Evolutionary conservation across 768 basidiomycete genomes (phyloP).

Genomic region (Pholiota molesta): DNA sequence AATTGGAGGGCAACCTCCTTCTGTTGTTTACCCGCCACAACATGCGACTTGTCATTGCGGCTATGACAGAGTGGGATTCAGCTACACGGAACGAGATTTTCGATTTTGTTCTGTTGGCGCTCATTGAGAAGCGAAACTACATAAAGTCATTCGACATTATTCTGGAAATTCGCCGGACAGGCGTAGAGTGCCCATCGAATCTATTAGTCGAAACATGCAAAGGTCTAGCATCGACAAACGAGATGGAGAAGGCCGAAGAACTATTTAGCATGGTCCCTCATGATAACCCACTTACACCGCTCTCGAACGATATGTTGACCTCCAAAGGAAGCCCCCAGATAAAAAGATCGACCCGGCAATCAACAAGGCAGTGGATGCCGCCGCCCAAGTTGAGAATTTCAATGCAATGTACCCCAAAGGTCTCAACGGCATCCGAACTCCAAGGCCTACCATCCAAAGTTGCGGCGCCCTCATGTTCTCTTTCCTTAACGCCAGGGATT

Average conservation of each 20-base stretch:
- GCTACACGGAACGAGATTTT: neutral
- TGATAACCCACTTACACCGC: neutral
- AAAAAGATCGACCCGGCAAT: neutral
- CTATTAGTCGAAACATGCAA: neutral
- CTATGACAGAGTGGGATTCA: neutral
- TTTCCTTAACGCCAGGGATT: conserved; percentile 43
- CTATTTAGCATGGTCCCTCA: neutral
- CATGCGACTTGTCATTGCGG: neutral
- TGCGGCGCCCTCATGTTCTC: neutral
- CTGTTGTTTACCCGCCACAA: neutral
- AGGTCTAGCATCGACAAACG: neutral
- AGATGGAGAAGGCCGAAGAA: neutral
- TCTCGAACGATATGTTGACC: neutral
- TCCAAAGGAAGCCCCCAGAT: neutral
- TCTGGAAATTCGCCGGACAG: neutral
- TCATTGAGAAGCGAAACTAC: neutral
- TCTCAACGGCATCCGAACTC: neutral
- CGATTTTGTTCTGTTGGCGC: neutral
- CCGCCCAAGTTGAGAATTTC: neutral
- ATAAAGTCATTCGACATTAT: neutral
- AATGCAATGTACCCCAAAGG: neutral
- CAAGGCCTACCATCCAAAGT: neutral
- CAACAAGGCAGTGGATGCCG: neutral
- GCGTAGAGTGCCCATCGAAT: neutral
- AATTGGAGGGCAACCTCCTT: neutral